Evolutionary conservation across 192 early-diverging fungal genomes (phyloP), one percentile per base, ranked within the genome.

Genomic region (Coemansia sp.): DNA sequence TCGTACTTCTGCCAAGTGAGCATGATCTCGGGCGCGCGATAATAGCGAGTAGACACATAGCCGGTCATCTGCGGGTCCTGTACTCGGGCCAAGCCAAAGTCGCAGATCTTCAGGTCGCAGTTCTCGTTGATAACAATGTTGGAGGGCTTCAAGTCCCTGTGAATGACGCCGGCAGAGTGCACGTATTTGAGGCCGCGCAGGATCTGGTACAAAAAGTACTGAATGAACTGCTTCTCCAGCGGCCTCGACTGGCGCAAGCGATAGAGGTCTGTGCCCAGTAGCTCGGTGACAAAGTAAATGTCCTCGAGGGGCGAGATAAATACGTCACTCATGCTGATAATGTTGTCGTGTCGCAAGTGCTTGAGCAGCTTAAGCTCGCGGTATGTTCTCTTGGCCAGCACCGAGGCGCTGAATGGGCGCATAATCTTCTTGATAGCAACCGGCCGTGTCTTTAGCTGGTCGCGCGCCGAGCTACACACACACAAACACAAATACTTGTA

Each of bases 121-220:
- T 98, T 95, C 68, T 95, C 95, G 72, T 97, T 97, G 68, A 98
- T 89, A 20, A 98, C 86, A 76, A 98, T 93, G 68, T 98, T 98
- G 76, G 90, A 91, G 10, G 96, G 96, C 87, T 95, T 95, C 85
- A 98, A 83, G 66, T 97, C 96, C 65, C 96, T 86, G 77, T 99
- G 96, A 38, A 97, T 88, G 36, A 97, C 95, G 35, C 94, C 95
- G 26, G 94, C 95, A 1, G 92, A 92, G 83, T 99, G 96, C 23
- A 99, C 87, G 69, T 97, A 99, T 83, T 95, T 91, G 61, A 93
- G 83, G 18, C 92, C 92, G 68, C 92, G 86, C 89, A 96, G 75
- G 57, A 99, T 94, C 72, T 99, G 96, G 76, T 96, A 99, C 73
- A 95, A 85, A 79, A 98, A 99, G 87, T 95, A 99, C 79, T 99